phyloP scores from a whole-genome alignment of 768 basidiomycete genomes.

The Exsudoporus frostii region DNA sequence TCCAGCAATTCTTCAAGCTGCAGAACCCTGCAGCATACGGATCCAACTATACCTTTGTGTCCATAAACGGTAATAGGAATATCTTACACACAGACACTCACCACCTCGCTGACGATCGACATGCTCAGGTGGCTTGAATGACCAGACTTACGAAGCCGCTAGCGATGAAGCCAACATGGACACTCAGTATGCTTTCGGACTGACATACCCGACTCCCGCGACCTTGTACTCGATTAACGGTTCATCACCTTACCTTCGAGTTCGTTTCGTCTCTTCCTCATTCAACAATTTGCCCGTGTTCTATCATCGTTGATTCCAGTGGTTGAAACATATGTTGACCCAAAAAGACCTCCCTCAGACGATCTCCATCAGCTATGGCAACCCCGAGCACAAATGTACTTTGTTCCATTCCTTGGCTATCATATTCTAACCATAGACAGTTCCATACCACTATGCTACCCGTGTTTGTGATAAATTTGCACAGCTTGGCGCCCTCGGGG shows the following conservation, averaged over 20 bases:
- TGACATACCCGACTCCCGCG: conserved; percentile 57
- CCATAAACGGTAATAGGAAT: conserved; percentile 47
- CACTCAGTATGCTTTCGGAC: conserved; percentile 62
- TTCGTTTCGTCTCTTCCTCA: conserved; percentile 20
- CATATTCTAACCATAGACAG: conserved; percentile 27
- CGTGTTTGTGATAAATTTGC: conserved; percentile 62
- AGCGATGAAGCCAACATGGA: conserved; percentile 68
- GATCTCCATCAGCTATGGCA: conserved; percentile 73
- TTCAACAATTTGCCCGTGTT: neutral
- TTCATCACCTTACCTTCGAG: conserved; percentile 54
- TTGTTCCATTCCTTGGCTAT: neutral
- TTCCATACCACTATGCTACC: conserved; percentile 55
- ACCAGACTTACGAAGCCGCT: conserved; percentile 50
- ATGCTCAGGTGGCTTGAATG: conserved; percentile 54
- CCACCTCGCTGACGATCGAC: conserved; percentile 4
- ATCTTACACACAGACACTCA: neutral
- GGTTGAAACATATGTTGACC: conserved; percentile 57
- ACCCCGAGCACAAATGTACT: conserved; percentile 68
- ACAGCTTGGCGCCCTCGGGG: conserved; percentile 65
- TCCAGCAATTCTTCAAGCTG: conserved; percentile 48
- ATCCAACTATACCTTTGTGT: conserved; percentile 50
- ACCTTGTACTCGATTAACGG: conserved; percentile 65
- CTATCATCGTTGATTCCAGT: conserved; percentile 34
- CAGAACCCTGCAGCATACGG: conserved; percentile 47
- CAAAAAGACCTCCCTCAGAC: conserved; percentile 50